These are phyloP conservation scores for Maudiozyma turicensis DNA, from an alignment of 805 yeast species.

Conservation along the genomic window DNA sequence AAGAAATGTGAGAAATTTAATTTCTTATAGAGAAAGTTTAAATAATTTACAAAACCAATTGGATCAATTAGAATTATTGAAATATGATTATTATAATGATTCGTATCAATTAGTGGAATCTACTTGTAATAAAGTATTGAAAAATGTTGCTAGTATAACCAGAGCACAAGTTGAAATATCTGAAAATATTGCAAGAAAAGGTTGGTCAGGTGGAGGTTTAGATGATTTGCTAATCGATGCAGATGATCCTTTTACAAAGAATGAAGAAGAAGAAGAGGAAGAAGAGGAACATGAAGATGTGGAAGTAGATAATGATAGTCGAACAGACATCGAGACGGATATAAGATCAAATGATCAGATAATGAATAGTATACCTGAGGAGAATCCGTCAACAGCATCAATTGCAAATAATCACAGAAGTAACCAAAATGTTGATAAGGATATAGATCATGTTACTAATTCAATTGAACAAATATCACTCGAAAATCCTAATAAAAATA, in stretches of 20 bases:
- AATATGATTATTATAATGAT: conserved; percentile 63
- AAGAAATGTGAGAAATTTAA: conserved; percentile 52
- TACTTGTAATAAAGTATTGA: conserved; percentile 45
- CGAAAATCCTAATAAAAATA: neutral
- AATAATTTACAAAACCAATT: conserved; percentile 60
- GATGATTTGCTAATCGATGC: conserved; percentile 56
- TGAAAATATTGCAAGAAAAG: conserved; percentile 74
- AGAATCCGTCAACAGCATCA: neutral
- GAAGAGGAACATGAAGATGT: conserved; percentile 4
- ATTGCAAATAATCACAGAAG: neutral
- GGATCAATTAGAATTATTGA: conserved; percentile 68
- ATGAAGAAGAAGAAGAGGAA: conserved; percentile 3
- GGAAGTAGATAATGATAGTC: neutral
- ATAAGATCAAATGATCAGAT: neutral
- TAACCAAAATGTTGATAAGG: neutral
- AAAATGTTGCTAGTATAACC: conserved; percentile 52
- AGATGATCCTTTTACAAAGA: conserved; percentile 51
- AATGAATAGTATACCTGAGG: neutral
- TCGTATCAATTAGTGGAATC: conserved; percentile 53
- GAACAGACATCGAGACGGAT: neutral
- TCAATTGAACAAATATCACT: neutral
- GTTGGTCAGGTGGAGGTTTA: conserved; percentile 81
- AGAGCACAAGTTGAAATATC: conserved; percentile 74
- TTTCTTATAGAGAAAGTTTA: conserved; percentile 58
- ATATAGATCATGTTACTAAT: neutral